Evolutionary conservation across 2,329 filamentous ascomycete genomes (phyloP).

Genomic region (Colletotrichum aenigma): DNA sequence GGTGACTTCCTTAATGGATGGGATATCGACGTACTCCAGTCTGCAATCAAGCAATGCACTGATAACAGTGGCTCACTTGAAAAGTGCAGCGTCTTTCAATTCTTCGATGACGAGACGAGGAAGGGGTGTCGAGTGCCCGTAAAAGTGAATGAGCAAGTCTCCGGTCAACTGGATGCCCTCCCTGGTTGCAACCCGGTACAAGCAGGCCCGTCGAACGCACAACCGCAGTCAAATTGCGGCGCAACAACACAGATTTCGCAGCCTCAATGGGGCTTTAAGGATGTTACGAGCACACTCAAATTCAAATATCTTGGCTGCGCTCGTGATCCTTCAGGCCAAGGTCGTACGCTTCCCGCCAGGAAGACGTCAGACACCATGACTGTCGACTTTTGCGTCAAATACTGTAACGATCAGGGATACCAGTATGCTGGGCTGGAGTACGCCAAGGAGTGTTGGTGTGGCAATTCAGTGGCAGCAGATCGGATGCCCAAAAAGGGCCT

Average conservation of each 20-base stretch:
- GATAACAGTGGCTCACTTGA: slow-evolving; percentile 64
- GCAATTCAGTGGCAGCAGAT: slow-evolving; percentile 26
- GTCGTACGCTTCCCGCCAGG: slow-evolving; percentile 32
- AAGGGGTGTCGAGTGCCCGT: slow-evolving; percentile 55
- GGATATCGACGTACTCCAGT: slow-evolving; percentile 67
- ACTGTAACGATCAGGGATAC: slow-evolving; percentile 30
- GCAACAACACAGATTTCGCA: slow-evolving; percentile 40
- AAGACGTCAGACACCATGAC: slow-evolving; percentile 36
- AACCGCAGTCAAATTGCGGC: slow-evolving; percentile 30
- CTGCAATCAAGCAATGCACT: slow-evolving; percentile 70
- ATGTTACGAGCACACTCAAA: slow-evolving; percentile 43
- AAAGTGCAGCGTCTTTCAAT: slow-evolving; percentile 59
- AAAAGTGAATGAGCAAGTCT: slow-evolving; percentile 49
- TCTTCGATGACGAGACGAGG: slow-evolving; percentile 43
- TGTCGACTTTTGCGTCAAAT: slow-evolving; percentile 33
- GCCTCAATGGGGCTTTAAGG: slow-evolving; percentile 44
- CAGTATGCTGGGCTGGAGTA: slow-evolving; percentile 42
- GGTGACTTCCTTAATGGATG: slow-evolving; percentile 77
- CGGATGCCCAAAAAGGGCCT: slow-evolving; percentile 40
- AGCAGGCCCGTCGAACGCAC: slow-evolving; percentile 27
- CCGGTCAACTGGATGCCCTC: slow-evolving; percentile 48
- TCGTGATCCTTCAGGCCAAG: slow-evolving; percentile 28
- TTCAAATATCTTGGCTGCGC: slow-evolving; percentile 62
- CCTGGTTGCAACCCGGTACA: slow-evolving; percentile 59
- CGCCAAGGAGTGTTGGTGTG: slow-evolving; percentile 42